These are phyloP conservation scores for Chlamydomonas sphaeroides DNA, from an alignment of 139 green algal genomes.

Conservation along the genomic window DNA sequence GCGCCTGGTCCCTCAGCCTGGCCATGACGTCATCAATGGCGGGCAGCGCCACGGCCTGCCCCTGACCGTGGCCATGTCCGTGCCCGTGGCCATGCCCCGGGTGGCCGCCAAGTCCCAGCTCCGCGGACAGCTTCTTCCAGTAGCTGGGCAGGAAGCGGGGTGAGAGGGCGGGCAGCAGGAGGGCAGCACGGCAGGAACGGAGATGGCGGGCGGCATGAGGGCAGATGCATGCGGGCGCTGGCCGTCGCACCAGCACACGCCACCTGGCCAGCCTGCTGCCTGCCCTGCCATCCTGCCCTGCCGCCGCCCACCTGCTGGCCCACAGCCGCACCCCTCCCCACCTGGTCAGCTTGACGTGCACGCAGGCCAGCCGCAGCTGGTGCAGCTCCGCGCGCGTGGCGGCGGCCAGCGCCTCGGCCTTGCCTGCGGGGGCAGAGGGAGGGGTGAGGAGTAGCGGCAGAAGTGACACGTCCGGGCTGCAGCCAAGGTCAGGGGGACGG, in stretches of 20 bases:
- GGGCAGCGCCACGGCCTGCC: slow-evolving; percentile 53
- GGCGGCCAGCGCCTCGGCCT: slow-evolving; percentile 27
- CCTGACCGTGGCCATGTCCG: neutral
- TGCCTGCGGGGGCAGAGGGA: slow-evolving; percentile 1
- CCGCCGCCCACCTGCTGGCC: no score
- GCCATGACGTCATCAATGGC: slow-evolving; percentile 62
- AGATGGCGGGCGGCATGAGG: no score
- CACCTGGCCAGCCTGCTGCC: no score
- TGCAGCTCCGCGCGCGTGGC: slow-evolving; percentile 44
- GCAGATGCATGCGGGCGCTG: no score
- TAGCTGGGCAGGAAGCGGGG: slow-evolving; percentile 13
- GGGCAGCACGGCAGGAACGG: no score
- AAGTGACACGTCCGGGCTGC: no score
- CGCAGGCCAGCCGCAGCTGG: slow-evolving; percentile 79
- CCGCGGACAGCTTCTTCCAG: slow-evolving; percentile 48
- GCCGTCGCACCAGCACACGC: no score
- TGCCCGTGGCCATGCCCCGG: neutral
- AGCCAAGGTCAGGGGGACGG: no score
- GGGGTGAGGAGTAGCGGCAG: no score
- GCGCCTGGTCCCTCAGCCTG: slow-evolving; percentile 63
- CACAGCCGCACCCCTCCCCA: no score
- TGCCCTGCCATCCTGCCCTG: no score
- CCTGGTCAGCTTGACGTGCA: slow-evolving; percentile 82
- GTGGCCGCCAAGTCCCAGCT: slow-evolving; percentile 33
- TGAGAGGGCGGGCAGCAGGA: no score